Base-by-base conservation (phyloP, 371 early-diverging fungal species). In the Mucor plumbeus region DNA sequence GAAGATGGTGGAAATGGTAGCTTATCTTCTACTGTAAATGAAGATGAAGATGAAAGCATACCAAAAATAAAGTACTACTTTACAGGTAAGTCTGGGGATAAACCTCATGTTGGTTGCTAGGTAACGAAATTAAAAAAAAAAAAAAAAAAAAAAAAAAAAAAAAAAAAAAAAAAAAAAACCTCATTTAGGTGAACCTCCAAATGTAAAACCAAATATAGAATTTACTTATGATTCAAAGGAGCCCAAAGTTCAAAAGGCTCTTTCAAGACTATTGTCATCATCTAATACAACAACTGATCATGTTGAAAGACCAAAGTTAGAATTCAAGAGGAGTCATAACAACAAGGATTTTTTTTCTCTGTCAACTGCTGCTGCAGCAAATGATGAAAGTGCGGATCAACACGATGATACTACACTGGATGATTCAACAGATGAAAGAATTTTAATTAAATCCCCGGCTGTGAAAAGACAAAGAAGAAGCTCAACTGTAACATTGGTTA, bases 31-130 rank as follows among this genome's bases (percentile, higher is more conserved):
- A 65, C 40, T 43, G 67, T 14, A 58, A 75, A 43, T 36, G 58
- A 50, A 1, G 60, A 39, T 35, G 19, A 55, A 39, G 41, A 13
- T 36, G 60, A 71, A 10, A 61, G 33, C 36, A 69, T 76, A 62
- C 80, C 83, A 3, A 75, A 73, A 19, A 75, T 88, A 11, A 77
- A 80, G 41, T 88, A 88, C 17, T 82, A 84, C 11, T 85, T 88
- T 55, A 81, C 84, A 36, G 86, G 87, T 83, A 81, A 56, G 64
- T 48, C 44, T 31, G 26, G 48, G 19, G 17, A 0, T n/a, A n/a
- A n/a, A 14, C 4, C n/a, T 0, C 26, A 26, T 26, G 3, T 26
- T 44, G 3, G 17, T 17, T 17, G 5, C 44, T 44, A 17, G n/a
- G 17, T 7, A 6, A 17, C 17, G n/a, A 44, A 17, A 4, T n/a